These are phyloP conservation scores for Sarocladium oryzae DNA, from an alignment of 2,329 filamentous ascomycete species.

Conservation along the genomic window DNA sequence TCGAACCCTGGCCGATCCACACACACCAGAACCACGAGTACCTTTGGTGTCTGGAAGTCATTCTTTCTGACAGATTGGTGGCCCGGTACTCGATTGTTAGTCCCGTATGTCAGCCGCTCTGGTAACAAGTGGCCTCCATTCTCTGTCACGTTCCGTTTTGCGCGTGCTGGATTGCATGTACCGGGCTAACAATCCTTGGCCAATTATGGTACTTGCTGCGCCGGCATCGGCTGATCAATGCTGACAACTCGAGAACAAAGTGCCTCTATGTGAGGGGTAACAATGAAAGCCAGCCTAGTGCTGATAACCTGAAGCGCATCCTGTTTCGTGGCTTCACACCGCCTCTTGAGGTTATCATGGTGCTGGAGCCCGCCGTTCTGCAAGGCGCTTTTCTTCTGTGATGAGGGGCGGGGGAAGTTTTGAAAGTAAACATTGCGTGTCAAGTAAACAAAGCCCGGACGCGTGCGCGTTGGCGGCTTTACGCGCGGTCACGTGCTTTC, in stretches of 20 bases:
- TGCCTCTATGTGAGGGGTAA: conserved; percentile 7
- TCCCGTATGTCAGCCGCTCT: neutral
- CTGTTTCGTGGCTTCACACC: conserved; percentile 6
- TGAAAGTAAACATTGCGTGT: conserved; percentile 10
- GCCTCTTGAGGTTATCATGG: neutral
- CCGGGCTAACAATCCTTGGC: neutral
- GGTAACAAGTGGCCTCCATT: neutral
- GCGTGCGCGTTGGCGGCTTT: conserved; percentile 8
- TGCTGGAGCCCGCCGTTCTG: neutral
- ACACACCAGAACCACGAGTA: conserved; percentile 5
- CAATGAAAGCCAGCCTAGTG: conserved; percentile 1
- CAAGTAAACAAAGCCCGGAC: conserved; percentile 13
- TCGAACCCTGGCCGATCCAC: conserved; percentile 7
- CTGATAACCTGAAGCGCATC: conserved; percentile 1
- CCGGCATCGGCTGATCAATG: conserved; percentile 6
- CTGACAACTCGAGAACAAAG: conserved; percentile 3
- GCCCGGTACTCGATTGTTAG: neutral
- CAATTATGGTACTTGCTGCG: neutral
- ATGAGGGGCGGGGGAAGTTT: neutral
- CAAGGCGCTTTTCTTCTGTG: neutral
- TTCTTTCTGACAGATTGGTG: neutral
- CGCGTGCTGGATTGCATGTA: neutral
- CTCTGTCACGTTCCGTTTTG: neutral
- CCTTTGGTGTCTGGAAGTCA: neutral
- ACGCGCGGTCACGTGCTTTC: conserved; percentile 1